Base-by-base conservation (phyloP, 306 rosid genomes). In the Morella rubra region DNA sequence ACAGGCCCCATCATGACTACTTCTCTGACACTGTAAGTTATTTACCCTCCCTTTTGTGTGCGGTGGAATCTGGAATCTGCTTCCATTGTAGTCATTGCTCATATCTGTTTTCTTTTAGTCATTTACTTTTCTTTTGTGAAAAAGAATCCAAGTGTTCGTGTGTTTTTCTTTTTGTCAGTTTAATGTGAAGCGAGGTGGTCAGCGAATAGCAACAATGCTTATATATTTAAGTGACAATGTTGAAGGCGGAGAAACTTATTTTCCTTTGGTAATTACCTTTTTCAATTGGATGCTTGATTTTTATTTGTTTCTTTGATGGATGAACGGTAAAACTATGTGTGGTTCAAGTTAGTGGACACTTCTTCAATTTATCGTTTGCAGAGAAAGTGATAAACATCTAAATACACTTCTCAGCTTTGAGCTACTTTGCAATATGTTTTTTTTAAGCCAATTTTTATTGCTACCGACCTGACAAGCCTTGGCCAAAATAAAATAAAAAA, bases 161-260 rank as follows among this genome's bases (percentile, higher is more conserved):
- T 40, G 27, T n/a, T 11, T 72, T 59, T 3, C 12, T 69, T 73
- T 67, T 67, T 37, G 78, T 51, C 87, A 95, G 99, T 95, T 83
- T 84, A 95, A 95, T 91, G 83, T 95, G 93, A 95, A 92, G 90
- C 97, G 92, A 53, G 99, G 99, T 58, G 99, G 99, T 77, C 99
- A 95, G 92, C 91, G 99, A 75, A 24, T 95, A 82, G 99, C 99
- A 56, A 95, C 99, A 44, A 69, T 95, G 87, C 93, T 95, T 44
- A 90, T 95, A 92, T 95, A 95, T 84, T 84, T 95, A 80, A 91
- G 96, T 81, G 99, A 87, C 81, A 90, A 85, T 71, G 89, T 95
- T 78, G 97, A 90, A 80, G 99, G 99, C 65, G 99, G 99, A 81
- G 99, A 95, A 91, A 95, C 99, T 52, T 81, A 88, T 85, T 92